Evolutionary conservation across 352 stramenopile genomes (phyloP).

Genomic region (Bremia lactucae): DNA sequence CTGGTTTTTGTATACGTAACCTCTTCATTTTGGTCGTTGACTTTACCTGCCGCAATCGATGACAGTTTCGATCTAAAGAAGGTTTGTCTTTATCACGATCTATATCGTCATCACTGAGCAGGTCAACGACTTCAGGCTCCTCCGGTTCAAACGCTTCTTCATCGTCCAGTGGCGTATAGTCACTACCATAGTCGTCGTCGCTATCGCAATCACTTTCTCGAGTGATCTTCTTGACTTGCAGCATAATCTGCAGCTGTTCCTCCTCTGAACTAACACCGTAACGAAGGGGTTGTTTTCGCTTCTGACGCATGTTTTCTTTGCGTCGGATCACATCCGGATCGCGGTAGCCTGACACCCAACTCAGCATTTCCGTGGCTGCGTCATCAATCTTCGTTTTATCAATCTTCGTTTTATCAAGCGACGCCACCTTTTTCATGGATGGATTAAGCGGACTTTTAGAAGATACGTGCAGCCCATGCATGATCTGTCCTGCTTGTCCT

Average conservation of each 20-base stretch:
- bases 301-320: constrained; percentile 41
- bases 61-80: constrained; percentile 14
- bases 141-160: constrained; percentile 22
- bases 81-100: constrained; percentile 19
- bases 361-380: constrained; percentile 33
- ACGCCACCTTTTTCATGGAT: constrained; percentile 9
- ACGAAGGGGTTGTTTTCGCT: constrained; percentile 22
- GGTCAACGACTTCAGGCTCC: constrained; percentile 23
- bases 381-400: constrained; percentile 13
- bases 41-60: constrained; percentile 14
- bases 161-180: constrained; percentile 35
- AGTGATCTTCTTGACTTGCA: constrained; percentile 31
- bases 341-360: constrained; percentile 42
- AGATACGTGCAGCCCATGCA: constrained; percentile 16
- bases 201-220: constrained; percentile 25
- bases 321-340: constrained; percentile 45
- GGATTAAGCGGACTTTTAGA: constrained; percentile 18
- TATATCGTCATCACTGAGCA: constrained; percentile 42
- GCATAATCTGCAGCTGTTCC: constrained; percentile 26
- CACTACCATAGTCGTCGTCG: constrained; percentile 26
- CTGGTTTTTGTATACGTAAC: constrained; percentile 11
- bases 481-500: constrained; percentile 1
- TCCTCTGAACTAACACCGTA: constrained; percentile 34
- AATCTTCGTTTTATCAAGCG: constrained; percentile 2
- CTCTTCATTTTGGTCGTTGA: constrained; percentile 16